A percentile compares a stretch with the other conserved stretches of the same genome.
phyloP scores from a whole-genome alignment of 176 grass and related monocot species.

The Ensete glaucum region DNA sequence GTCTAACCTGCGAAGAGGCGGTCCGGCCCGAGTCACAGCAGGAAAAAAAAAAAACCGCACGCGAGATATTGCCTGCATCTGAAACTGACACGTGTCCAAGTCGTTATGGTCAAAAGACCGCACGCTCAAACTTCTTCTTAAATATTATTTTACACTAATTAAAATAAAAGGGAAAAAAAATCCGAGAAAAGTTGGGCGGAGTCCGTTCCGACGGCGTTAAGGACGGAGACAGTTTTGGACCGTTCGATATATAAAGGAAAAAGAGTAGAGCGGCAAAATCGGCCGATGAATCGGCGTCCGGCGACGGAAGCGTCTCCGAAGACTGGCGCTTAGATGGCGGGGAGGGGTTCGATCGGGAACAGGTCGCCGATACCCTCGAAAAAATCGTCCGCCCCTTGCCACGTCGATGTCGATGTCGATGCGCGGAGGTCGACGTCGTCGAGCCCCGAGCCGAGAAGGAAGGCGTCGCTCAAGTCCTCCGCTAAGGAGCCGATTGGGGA shows the following conservation, averaged over 20 bases:
- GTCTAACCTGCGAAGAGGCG: too few species aligned
- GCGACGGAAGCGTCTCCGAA: slow-evolving; percentile 5
- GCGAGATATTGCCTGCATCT: too few species aligned
- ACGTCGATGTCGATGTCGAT: neutral
- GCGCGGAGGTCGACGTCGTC: neutral
- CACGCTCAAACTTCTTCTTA: too few species aligned
- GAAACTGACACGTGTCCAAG: neutral
- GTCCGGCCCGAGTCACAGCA: too few species aligned
- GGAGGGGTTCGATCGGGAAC: slow-evolving; percentile 48
- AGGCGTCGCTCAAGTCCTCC: neutral
- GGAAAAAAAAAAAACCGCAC: too few species aligned
- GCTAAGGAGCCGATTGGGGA: neutral
- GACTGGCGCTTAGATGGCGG: slow-evolving; percentile 15
- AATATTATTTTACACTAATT: too few species aligned
- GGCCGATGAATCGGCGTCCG: slow-evolving; percentile 27
- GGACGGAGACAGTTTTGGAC: neutral
- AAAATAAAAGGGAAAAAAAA: slow-evolving; percentile 12
- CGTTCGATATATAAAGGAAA: slow-evolving; percentile 16
- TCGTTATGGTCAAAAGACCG: neutral
- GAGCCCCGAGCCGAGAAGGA: slow-evolving; percentile 1
- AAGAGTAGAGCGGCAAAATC: slow-evolving; percentile 36
- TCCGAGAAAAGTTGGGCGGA: neutral
- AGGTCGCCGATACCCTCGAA: slow-evolving; percentile 82
- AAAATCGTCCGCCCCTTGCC: slow-evolving; percentile 39
- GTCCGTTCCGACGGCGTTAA: neutral